Evolutionary conservation across 345 rosid genomes (phyloP).

Genomic region (Passiflora organensis): DNA sequence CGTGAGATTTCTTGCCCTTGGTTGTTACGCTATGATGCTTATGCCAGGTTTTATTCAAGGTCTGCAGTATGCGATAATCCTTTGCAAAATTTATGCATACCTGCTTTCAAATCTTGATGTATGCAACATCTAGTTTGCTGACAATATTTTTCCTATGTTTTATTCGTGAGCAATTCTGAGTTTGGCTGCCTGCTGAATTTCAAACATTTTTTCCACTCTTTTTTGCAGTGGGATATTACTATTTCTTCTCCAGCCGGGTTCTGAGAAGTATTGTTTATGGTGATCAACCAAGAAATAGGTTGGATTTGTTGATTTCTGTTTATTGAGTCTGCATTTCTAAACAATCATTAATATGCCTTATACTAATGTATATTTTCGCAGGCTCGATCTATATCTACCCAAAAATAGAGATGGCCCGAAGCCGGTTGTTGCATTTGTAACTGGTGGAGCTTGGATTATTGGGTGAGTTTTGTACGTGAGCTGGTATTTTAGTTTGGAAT

Average conservation of each 20-base stretch:
- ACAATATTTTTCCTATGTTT: neutral
- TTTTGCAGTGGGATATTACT: slow-evolving; percentile 90
- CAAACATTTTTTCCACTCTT: slow-evolving; percentile 27
- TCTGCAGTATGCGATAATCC: slow-evolving; percentile 20
- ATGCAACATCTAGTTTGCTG: neutral
- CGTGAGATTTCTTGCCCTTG: slow-evolving; percentile 82
- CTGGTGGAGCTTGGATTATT: slow-evolving; percentile 99
- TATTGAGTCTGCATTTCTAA: neutral
- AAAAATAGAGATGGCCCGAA: slow-evolving; percentile 58
- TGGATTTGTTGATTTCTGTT: slow-evolving; percentile 3
- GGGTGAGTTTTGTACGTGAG: slow-evolving; percentile 52
- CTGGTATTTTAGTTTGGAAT: slow-evolving; percentile 3
- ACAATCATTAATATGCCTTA: neutral
- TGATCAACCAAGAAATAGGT: slow-evolving; percentile 96
- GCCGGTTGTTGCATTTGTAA: slow-evolving; percentile 89
- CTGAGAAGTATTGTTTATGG: slow-evolving; percentile 81
- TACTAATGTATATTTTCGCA: slow-evolving; percentile 25
- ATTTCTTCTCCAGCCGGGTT: slow-evolving; percentile 75
- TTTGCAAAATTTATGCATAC: neutral
- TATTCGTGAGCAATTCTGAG: too few species aligned
- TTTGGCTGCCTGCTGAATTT: slow-evolving; percentile 3
- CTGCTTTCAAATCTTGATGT: neutral
- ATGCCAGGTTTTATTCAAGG: slow-evolving; percentile 98
- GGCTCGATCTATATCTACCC: slow-evolving; percentile 93
- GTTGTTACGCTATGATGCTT: slow-evolving; percentile 71